A percentile compares a stretch with the other conserved stretches of the same genome.
These are phyloP conservation scores for Clitopilus passeckerianus DNA, from an alignment of 768 basidiomycete species.

Conservation along the genomic window DNA sequence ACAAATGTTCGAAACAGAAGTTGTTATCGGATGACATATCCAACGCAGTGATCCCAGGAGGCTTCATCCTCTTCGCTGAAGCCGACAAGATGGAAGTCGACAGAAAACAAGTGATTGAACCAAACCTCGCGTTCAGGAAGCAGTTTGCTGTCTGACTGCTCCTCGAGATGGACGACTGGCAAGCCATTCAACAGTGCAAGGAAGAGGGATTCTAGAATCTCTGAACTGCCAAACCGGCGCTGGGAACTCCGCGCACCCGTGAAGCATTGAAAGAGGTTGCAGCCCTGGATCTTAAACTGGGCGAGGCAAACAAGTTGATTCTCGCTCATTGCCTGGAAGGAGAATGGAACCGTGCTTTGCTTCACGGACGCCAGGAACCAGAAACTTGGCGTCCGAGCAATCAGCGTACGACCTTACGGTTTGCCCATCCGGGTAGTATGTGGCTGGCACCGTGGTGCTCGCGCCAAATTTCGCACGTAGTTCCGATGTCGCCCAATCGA, in stretches of 20 bases:
- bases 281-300: neutral
- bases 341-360: neutral
- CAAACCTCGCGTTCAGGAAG: neutral
- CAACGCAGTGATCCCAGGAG: neutral
- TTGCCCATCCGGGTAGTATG: too few relatives aligned
- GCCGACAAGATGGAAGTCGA: neutral
- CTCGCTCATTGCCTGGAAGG: neutral
- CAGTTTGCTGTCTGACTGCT: neutral
- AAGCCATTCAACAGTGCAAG: neutral
- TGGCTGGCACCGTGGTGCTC: too few relatives aligned
- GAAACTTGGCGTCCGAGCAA: too few relatives aligned
- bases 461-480: too few relatives aligned
- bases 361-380: neutral
- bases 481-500: too few relatives aligned
- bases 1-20: too few relatives aligned
- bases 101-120: neutral
- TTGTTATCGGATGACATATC: neutral
- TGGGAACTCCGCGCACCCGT: neutral
- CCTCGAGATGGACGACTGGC: neutral
- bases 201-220: neutral
- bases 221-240: neutral
- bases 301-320: neutral
- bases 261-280: neutral
- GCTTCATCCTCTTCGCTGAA: neutral
- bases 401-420: too few relatives aligned